phyloP scores from a whole-genome alignment of 768 basidiomycete species.

The Kwoniella botswanensis region DNA sequence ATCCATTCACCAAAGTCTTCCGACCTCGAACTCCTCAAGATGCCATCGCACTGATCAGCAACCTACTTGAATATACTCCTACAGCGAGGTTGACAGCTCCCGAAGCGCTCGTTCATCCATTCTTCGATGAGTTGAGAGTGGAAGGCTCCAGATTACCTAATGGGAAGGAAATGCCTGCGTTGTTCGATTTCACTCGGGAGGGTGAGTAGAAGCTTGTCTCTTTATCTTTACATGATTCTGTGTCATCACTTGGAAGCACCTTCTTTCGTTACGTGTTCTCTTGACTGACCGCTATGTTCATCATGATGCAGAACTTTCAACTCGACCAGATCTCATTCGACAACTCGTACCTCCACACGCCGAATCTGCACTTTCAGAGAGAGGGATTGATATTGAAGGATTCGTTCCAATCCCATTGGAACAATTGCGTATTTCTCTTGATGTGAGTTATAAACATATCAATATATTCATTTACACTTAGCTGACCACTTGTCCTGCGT shows the following conservation, averaged over 20 bases:
- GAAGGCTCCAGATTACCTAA: constrained; percentile 95
- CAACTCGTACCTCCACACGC: constrained; percentile 87
- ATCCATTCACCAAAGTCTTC: constrained; percentile 99
- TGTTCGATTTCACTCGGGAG: constrained; percentile 96
- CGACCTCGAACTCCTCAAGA: constrained; percentile 94
- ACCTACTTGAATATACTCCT: constrained; percentile 97
- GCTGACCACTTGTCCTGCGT: no score
- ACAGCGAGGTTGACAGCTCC: constrained; percentile 90
- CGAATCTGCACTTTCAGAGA: constrained; percentile 83
- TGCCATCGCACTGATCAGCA: constrained; percentile 93
- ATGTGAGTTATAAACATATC: constrained; percentile 58
- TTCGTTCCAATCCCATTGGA: constrained; percentile 98
- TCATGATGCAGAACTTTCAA: constrained; percentile 76
- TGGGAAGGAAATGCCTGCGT: constrained; percentile 89
- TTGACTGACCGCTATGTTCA: no score
- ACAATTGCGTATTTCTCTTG: constrained; percentile 89
- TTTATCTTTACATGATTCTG: no score
- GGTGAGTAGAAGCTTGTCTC: constrained; percentile 64
- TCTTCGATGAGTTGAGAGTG: constrained; percentile 93
- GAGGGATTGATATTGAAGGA: constrained; percentile 82
- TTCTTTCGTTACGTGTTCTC: no score
- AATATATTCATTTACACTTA: no score
- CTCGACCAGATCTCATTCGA: constrained; percentile 90
- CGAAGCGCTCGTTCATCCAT: constrained; percentile 63
- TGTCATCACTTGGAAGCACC: no score